Base-by-base conservation (phyloP, 2,329 filamentous ascomycete genomes). In the Neurospora crassa region DNA sequence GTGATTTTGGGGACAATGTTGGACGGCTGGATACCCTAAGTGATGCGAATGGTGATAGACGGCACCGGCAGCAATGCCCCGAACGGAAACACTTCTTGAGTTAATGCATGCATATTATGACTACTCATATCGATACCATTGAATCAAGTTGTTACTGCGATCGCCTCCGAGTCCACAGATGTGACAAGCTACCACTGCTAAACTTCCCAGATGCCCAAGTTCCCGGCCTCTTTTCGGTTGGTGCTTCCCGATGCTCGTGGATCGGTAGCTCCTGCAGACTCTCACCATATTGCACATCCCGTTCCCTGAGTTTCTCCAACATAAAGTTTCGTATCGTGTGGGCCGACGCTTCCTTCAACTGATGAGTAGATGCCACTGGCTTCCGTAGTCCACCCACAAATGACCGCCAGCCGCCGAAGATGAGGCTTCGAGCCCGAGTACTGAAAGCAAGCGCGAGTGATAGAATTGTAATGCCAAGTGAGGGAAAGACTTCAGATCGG, bases 401-500 rank as follows among this genome's bases (percentile, higher is more conserved):
- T 2, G 68, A 53, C 5, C 68, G 68, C n/a, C 74, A 71, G n/a
- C 67, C 70, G 0, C 71, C 68, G 18, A 75, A 72, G 5, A 75
- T 41, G 24, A 70, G 37, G 24, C 40, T 71, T 34, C 74, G 71
- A 8, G 72, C 71, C 70, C 71, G 72, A 10, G 68, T 71, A 69
- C 69, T 75, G 71, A 75, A 75, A 41, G 74, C 74, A n/a, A 75
- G 42, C 3, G 72, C 68, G 2, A 75, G 69, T 1, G 74, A 74
- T 7, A 73, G 14, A 59, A 68, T n/a, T 18, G 73, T 74, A 14
- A 75, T 70, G 6, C 72, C 29, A 69, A 72, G 74, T 3, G 74
- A 75, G 0, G 74, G 70, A 4, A 73, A 45, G 20, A 75, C 74
- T 75, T 68, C 1, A 2, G 29, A 10, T 24, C 2, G 3, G 63